Percentiles rank a stretch among this genome's conserved stretches.
These are phyloP conservation scores for Neurospora sp. DNA, from an alignment of 495 filamentous ascomycete genomes.

Conservation along the genomic window DNA sequence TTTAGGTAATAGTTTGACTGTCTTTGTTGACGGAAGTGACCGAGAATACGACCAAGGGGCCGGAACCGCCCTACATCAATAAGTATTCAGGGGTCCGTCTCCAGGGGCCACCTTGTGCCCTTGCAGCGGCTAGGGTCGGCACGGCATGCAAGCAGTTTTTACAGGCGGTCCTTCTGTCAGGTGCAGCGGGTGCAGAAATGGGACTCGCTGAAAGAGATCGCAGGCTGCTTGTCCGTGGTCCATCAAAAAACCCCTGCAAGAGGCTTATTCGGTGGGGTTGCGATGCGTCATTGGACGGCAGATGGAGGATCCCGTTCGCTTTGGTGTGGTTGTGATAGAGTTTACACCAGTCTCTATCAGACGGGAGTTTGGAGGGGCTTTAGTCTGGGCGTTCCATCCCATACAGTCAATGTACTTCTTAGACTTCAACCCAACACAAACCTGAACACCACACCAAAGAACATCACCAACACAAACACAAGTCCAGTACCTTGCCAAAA, in stretches of 20 bases:
- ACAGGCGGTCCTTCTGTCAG: background rate
- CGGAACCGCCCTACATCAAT: background rate
- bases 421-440: background rate
- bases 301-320: background rate
- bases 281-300: background rate
- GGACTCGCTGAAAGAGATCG: background rate
- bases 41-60: background rate
- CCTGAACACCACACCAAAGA: background rate
- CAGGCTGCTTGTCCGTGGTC: background rate
- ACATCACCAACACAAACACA: background rate
- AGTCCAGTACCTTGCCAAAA: background rate
- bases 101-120: background rate
- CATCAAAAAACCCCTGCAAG: background rate
- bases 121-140: constrained; percentile 15
- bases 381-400: background rate
- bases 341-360: background rate
- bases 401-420: background rate
- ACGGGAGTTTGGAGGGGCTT: background rate
- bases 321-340: background rate
- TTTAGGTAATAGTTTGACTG: background rate
- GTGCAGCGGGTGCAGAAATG: background rate
- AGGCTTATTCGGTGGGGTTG: background rate
- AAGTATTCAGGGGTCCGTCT: constrained; percentile 3
- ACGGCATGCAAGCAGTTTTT: constrained; percentile 13
- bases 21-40: background rate